Evolutionary conservation across 2,329 filamentous ascomycete species (phyloP), one percentile per base, ranked within the genome.

Genomic region (Fusarium nisikadoi): DNA sequence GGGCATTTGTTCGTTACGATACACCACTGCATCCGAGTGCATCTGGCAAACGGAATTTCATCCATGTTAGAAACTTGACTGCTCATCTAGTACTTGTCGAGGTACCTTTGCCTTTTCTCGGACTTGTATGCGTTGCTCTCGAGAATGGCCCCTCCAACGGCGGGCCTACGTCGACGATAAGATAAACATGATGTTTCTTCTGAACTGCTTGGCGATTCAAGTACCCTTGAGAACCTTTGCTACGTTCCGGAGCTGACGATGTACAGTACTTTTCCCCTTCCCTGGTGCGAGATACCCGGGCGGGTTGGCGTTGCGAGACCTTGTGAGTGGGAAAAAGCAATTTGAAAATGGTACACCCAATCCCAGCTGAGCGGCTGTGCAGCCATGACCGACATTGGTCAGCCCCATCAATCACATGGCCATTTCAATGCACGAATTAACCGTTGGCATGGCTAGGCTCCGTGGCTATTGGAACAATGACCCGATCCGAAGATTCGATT

Each of bases 331-430:
- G 36, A 68, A 72, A 75, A 76, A 71, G 71, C 66, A 75, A 74
- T 67, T 68, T 72, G 66, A 72, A 54, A 65, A 64, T 74, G 60
- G 33, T 43, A 66, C 72, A 74, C 65, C 64, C 65, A 72, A 62
- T 72, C 75, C 73, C 52, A 64, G 64, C 71, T 73, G 64, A 19
- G 65, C 50, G 52, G 70, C 73, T 54, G 71, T 77, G 73, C 68
- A 68, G 73, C 73, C 71, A 75, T 71, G 66, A 62, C 62, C 65
- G 43, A 65, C 70, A 68, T 70, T 73, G 68, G 62, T 54, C 65
- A 69, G 70, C 70, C 62, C 71, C 75, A 76, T 76, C 60, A 75
- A 70, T 76, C 75, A 76, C 75, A 76, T 76, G 75, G 66, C 27
- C 75, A 57, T 70, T 73, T 71, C 47, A 62, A 74, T 72, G 68